Evolutionary conservation across 1,284 basidiomycete species (phyloP).

Genomic region (Ustilago loliicola): DNA sequence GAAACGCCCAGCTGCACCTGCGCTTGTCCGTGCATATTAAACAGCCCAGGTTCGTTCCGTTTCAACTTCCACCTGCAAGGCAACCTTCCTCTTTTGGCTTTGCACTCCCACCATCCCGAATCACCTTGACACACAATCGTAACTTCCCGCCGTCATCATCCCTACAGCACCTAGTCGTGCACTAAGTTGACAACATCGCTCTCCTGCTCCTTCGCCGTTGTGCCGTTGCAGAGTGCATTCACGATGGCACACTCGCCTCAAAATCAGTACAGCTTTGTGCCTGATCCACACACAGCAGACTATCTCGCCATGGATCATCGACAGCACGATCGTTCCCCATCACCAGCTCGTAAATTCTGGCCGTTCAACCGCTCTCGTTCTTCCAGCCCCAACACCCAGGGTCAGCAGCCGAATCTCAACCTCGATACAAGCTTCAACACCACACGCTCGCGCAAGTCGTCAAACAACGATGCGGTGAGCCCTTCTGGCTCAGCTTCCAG

Average conservation of each 20-base stretch:
- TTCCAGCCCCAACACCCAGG: conserved; percentile 43
- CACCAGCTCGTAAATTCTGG: conserved; percentile 44
- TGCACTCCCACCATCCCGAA: conserved; percentile 17
- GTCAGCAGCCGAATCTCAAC: conserved; percentile 16
- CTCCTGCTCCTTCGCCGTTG: background rate
- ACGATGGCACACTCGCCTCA: conserved; percentile 24
- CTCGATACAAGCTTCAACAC: conserved; percentile 30
- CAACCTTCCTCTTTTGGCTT: conserved; percentile 20
- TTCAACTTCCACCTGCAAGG: conserved; percentile 34
- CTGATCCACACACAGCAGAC: conserved; percentile 31
- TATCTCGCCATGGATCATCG: conserved; percentile 34
- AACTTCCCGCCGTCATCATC: background rate
- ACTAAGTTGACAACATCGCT: background rate
- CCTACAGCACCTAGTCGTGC: background rate
- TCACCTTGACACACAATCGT: background rate
- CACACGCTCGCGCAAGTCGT: conserved; percentile 36
- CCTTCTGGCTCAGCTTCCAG: conserved; percentile 30
- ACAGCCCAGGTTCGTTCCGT: background rate
- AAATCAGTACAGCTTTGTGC: conserved; percentile 33
- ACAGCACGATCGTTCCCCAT: conserved; percentile 28
- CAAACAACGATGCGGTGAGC: conserved; percentile 22
- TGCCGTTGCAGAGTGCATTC: background rate
- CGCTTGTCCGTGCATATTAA: conserved; percentile 27
- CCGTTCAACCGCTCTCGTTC: conserved; percentile 57
- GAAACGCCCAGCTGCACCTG: conserved; percentile 6